Base-by-base conservation (phyloP, 2,329 filamentous ascomycete genomes). In the Ophiostoma tasmaniense region DNA sequence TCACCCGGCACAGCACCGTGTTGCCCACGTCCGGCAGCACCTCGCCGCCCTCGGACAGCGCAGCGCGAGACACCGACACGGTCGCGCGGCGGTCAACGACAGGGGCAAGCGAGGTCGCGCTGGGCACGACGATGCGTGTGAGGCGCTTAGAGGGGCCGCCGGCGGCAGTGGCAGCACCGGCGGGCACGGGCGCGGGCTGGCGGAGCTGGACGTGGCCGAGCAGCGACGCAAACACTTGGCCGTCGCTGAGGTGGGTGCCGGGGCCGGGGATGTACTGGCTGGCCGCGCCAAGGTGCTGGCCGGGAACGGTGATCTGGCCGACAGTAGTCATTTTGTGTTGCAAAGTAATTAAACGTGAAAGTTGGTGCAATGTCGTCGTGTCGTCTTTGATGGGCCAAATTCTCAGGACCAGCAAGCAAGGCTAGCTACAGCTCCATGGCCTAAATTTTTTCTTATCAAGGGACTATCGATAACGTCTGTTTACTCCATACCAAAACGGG, bases 11-110 rank as follows among this genome's bases (percentile, higher is more conserved):
- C 52, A 99, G 85, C 52, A 98, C 92, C 20, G 88, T 83, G 74
- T 90, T 90, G 75, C 89, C 87, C 55, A 97, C 91, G 73, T 91
- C 87, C 1, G 95, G 95, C 8, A 97, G 84, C 67, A 93, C 86
- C 77, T 92, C 90, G 76, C 69, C 68, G 66, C 75, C 75, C 70
- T 72, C 72, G 62, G 73, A 73, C 22, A 74, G 59, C 11, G 77
- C 78, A 68, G 81, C 78, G 37, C 81, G 79, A 64, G 82, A 79
- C 42, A 89, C 85, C 8, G 86, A 88, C 69, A 89, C 80, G 14
- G 82, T 85, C 11, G 84, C 80, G 3, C 84, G 80, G 65, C 80
- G 77, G 35, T 80, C 78, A 1, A 77, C 73, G n/a, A 80, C 74
- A 3, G 76, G 74, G 1, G 76, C 74, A 1, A 81, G 68, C 0